Conservation (phyloP, 495 filamentous ascomycete genomes). For the Astrothelium macrocarpum region DNA sequence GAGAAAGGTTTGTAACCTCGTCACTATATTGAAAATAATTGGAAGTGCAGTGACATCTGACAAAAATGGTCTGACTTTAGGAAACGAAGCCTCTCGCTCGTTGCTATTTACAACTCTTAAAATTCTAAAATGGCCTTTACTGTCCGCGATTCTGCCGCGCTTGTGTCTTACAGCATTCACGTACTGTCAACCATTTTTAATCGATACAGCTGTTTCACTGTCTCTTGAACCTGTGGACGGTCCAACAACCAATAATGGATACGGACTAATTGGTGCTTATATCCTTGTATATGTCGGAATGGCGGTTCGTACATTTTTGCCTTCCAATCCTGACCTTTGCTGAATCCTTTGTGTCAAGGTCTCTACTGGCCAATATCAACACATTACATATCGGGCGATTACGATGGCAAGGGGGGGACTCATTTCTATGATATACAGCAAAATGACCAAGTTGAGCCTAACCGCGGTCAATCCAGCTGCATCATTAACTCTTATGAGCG, state of each 20-base stretch:
- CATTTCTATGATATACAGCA: constrained; percentile 47
- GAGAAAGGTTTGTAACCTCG: constrained; percentile 9
- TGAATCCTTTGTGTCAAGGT: constrained; percentile 17
- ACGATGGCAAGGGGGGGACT: constrained; percentile 53
- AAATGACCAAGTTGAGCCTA: constrained; percentile 38
- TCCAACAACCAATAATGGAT: constrained; percentile 40
- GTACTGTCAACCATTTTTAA: constrained; percentile 55
- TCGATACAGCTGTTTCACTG: constrained; percentile 43
- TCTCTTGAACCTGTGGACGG: constrained; percentile 35
- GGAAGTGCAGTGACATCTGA: background rate
- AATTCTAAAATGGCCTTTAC: constrained; percentile 36
- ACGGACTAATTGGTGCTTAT: constrained; percentile 58
- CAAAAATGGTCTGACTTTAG: constrained; percentile 4
- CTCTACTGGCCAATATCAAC: constrained; percentile 44
- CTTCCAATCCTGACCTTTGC: background rate
- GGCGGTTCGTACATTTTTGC: constrained; percentile 24
- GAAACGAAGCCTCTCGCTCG: constrained; percentile 29
- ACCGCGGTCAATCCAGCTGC: constrained; percentile 41
- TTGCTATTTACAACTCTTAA: constrained; percentile 40
- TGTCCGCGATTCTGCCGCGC: constrained; percentile 40
- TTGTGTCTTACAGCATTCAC: constrained; percentile 48
- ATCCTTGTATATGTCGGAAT: constrained; percentile 52
- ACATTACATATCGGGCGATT: constrained; percentile 47
- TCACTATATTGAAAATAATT: background rate
- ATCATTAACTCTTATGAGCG: constrained; percentile 53